Percentiles rank a stretch among this genome's conserved stretches.
These are phyloP conservation scores for Dalbergia oliveri DNA, from an alignment of 306 rosid species.

Conservation along the genomic window DNA sequence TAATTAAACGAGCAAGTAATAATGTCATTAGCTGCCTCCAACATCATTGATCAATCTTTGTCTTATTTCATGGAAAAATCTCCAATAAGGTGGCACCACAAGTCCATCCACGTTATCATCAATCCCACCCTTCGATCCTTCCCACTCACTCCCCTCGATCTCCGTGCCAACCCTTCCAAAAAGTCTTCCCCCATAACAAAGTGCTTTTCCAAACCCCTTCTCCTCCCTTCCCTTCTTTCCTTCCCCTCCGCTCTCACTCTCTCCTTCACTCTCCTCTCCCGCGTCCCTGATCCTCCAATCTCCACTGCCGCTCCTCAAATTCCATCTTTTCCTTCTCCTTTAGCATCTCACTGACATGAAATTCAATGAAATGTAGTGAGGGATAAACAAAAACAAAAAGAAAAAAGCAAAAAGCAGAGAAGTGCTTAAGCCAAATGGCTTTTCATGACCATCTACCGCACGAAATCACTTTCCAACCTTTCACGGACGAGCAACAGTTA, in stretches of 20 bases:
- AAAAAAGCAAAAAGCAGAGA: not conserved
- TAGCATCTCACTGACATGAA: not conserved
- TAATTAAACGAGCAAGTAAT: not conserved
- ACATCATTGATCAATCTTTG: slow-evolving; percentile 49
- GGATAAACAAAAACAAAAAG: not conserved
- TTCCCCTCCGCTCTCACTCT: not conserved
- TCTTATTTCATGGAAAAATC: slow-evolving; percentile 37
- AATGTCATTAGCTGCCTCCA: slow-evolving; percentile 50
- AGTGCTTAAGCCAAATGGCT: slow-evolving; percentile 55
- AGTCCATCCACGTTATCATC: slow-evolving; percentile 54
- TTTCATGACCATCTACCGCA: slow-evolving; percentile 61
- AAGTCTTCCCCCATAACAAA: slow-evolving; percentile 38
- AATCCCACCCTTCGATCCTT: slow-evolving; percentile 58
- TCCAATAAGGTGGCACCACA: slow-evolving; percentile 49
- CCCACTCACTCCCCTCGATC: not conserved
- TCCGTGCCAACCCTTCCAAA: slow-evolving; percentile 31
- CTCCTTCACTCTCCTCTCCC: not conserved
- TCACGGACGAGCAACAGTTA: slow-evolving; percentile 52
- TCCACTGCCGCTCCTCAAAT: not conserved
- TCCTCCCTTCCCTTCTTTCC: not conserved
- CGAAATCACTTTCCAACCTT: slow-evolving; percentile 69
- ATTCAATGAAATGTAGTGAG: slow-evolving; percentile 30
- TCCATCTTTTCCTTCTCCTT: not conserved
- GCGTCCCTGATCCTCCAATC: not conserved
- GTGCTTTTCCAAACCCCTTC: slow-evolving; percentile 37